Conservation (phyloP, 108 stramenopile species). For the Pseudonitzschia delicatissima region DNA sequence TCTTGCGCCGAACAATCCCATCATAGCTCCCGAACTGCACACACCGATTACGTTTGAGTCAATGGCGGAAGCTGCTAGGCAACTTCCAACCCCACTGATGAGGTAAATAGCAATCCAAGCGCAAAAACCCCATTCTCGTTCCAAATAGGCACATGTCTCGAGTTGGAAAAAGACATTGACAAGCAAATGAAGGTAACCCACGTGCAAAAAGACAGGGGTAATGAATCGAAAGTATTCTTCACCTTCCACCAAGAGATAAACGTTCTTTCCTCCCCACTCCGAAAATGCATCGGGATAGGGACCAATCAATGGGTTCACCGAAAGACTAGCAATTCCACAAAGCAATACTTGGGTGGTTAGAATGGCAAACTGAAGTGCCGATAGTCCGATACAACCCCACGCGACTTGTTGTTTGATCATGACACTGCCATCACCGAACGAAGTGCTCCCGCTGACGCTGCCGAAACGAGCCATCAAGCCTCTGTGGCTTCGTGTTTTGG, state of each 20-base stretch:
- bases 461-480: too few relatives aligned
- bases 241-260: slow-evolving; percentile 42
- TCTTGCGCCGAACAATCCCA: slow-evolving; percentile 63
- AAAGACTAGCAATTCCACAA: slow-evolving; percentile 53
- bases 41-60: slow-evolving; percentile 49
- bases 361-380: slow-evolving; percentile 36
- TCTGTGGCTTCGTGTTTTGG: too few relatives aligned
- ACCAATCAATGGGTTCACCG: slow-evolving; percentile 58
- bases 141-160: slow-evolving; percentile 51
- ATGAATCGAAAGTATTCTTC: slow-evolving; percentile 48
- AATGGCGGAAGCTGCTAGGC: slow-evolving; percentile 18
- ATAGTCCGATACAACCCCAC: slow-evolving; percentile 31
- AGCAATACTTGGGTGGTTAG: slow-evolving; percentile 36
- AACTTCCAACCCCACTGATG: slow-evolving; percentile 28
- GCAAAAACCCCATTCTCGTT: slow-evolving; percentile 61
- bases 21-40: slow-evolving; percentile 47
- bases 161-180: slow-evolving; percentile 53
- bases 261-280: slow-evolving; percentile 72
- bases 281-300: slow-evolving; percentile 71
- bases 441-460: too few relatives aligned
- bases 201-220: slow-evolving; percentile 53
- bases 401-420: slow-evolving; percentile 36
- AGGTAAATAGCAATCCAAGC: slow-evolving; percentile 40
- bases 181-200: slow-evolving; percentile 56
- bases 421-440: not conserved